A percentile compares a stretch with the other conserved stretches of the same genome.
These are phyloP conservation scores for Gnetum montanum DNA, from an alignment of 75 land plant genomes.

Conservation along the genomic window DNA sequence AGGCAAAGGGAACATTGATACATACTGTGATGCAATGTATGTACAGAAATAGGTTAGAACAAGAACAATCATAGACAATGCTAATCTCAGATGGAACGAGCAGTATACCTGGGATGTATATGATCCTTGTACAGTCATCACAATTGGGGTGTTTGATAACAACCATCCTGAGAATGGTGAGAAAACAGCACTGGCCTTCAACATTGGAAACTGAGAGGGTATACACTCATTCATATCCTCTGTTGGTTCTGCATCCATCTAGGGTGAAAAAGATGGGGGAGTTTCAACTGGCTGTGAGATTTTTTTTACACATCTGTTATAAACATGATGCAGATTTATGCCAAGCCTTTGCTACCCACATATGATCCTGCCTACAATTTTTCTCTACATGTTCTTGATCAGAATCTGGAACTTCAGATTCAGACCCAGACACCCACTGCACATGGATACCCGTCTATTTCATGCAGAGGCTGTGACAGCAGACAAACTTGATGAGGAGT, in stretches of 20 bases:
- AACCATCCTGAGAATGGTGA: background rate
- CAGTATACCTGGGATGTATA: constrained; percentile 92
- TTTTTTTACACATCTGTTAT: constrained; percentile 53
- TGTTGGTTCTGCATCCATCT: constrained; percentile 42
- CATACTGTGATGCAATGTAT: constrained; percentile 72
- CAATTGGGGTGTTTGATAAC: constrained; percentile 59
- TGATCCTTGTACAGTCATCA: constrained; percentile 83
- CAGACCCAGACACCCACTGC: constrained; percentile 34
- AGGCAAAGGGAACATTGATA: constrained; percentile 67
- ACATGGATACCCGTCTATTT: constrained; percentile 53
- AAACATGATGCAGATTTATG: constrained; percentile 50
- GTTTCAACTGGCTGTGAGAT: constrained; percentile 62
- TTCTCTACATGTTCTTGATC: constrained; percentile 66
- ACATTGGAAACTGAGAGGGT: constrained; percentile 70
- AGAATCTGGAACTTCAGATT: constrained; percentile 82
- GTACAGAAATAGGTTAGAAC: constrained; percentile 86
- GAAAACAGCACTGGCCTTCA: constrained; percentile 35
- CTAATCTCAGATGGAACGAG: constrained; percentile 89
- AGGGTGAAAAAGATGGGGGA: constrained; percentile 94
- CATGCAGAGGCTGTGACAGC: constrained; percentile 40
- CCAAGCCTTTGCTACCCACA: constrained; percentile 66
- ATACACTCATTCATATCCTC: constrained; percentile 49
- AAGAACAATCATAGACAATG: constrained; percentile 64
- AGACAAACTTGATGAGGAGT: constrained; percentile 81
- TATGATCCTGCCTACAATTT: constrained; percentile 65